phyloP scores from a whole-genome alignment of 1,284 basidiomycete genomes.

The Coniferiporia sulphurascens region DNA sequence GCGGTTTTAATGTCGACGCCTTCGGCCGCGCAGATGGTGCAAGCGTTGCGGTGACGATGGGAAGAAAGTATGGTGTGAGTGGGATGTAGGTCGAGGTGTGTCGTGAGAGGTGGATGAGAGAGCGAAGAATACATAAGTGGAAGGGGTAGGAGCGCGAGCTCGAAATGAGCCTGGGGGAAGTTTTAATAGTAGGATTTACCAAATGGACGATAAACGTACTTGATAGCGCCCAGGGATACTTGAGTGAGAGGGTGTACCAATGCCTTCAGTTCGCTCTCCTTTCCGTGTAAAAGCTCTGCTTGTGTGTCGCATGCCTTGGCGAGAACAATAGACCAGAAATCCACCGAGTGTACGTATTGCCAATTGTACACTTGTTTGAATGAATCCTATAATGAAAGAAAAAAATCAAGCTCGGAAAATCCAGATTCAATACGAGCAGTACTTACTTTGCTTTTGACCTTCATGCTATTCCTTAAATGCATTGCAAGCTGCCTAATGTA shows the following conservation, averaged over 20 bases:
- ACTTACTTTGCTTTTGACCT: slow-evolving; percentile 75
- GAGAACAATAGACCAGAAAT: slow-evolving; percentile 95
- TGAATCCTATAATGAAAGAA: slow-evolving; percentile 53
- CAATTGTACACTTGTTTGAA: slow-evolving; percentile 96
- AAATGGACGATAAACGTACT: slow-evolving; percentile 44
- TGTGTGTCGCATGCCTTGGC: slow-evolving; percentile 70
- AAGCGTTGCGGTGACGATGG: slow-evolving; percentile 80
- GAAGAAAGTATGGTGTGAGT: slow-evolving; percentile 81
- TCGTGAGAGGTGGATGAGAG: slow-evolving; percentile 67
- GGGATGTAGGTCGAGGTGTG: slow-evolving; percentile 89
- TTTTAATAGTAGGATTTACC: slow-evolving; percentile 19
- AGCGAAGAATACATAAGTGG: slow-evolving; percentile 69
- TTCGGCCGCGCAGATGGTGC: slow-evolving; percentile 73
- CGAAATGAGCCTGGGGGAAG: slow-evolving; percentile 65
- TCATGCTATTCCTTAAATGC: slow-evolving; percentile 88
- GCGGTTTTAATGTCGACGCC: slow-evolving; percentile 82
- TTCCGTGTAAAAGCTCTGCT: slow-evolving; percentile 44
- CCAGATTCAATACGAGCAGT: slow-evolving; percentile 23
- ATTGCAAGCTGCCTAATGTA: slow-evolving; percentile 97
- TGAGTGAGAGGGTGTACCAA: slow-evolving; percentile 96
- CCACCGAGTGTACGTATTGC: slow-evolving; percentile 95
- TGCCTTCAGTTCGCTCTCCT: slow-evolving; percentile 78
- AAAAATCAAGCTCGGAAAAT: slow-evolving; percentile 3
- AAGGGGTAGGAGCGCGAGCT: slow-evolving; percentile 79
- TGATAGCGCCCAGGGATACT: slow-evolving; percentile 87